Evolutionary conservation across 306 rosid species (phyloP).

Genomic region (Inga oerstediana): DNA sequence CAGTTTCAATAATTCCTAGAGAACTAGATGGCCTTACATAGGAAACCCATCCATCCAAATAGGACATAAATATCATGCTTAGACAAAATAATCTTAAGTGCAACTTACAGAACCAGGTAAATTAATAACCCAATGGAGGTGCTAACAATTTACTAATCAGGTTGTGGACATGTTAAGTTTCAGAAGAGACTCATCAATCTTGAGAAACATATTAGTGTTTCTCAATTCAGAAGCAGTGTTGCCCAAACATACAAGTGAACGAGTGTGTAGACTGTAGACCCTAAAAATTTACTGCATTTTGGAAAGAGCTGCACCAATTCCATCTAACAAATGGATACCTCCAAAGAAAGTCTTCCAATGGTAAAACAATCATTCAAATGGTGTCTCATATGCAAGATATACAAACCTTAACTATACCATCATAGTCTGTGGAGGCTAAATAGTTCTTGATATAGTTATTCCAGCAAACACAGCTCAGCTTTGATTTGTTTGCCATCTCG

Average conservation of each 20-base stretch:
- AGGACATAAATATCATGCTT: not conserved
- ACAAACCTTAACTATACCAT: slow-evolving; percentile 86
- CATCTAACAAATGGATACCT: slow-evolving; percentile 9
- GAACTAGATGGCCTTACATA: not conserved
- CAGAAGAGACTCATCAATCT: slow-evolving; percentile 25
- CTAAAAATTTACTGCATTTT: slow-evolving; percentile 13
- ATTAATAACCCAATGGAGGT: not conserved
- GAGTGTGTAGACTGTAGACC: not conserved
- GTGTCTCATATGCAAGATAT: slow-evolving; percentile 27
- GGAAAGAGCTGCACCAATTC: slow-evolving; percentile 8
- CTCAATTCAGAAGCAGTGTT: slow-evolving; percentile 2
- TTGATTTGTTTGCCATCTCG: slow-evolving; percentile 84
- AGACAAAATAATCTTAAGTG: not conserved
- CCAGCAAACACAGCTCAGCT: slow-evolving; percentile 94
- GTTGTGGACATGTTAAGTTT: slow-evolving; percentile 5
- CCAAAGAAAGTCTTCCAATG: slow-evolving; percentile 22
- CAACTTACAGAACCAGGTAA: slow-evolving; percentile 15
- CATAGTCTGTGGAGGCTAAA: slow-evolving; percentile 92
- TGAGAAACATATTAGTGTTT: slow-evolving; percentile 16
- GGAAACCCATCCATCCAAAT: not conserved
- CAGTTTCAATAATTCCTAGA: slow-evolving; percentile 6
- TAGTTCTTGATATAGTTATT: slow-evolving; percentile 89
- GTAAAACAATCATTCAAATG: slow-evolving; percentile 30
- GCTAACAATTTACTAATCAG: slow-evolving; percentile 11
- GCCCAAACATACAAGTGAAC: slow-evolving; percentile 6